A percentile compares a stretch with the other conserved stretches of the same genome.
Evolutionary conservation across 345 rosid species (phyloP).

Genomic region (Schrenkiella parvula): DNA sequence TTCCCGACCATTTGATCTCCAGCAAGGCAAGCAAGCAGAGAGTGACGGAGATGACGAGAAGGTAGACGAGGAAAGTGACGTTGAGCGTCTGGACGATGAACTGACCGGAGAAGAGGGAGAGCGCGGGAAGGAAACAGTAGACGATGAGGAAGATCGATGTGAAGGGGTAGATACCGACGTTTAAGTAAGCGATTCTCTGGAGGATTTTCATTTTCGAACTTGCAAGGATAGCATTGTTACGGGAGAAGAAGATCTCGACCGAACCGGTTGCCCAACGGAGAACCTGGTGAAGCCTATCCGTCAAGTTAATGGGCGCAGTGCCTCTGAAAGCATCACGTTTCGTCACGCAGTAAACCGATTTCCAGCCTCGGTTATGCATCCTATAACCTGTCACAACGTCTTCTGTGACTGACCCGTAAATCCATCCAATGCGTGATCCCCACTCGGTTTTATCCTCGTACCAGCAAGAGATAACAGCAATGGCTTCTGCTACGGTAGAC

Average conservation of each 20-base stretch:
- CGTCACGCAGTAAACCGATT: conserved; percentile 94
- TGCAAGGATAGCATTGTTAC: conserved; percentile 87
- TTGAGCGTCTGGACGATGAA: conserved; percentile 82
- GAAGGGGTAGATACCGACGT: conserved; percentile 95
- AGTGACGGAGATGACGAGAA: conserved; percentile 69
- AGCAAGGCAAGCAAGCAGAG: conserved; percentile 78
- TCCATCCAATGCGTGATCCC: conserved; percentile 98
- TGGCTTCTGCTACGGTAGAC: conserved; percentile 92
- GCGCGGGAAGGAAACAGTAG: conserved; percentile 96
- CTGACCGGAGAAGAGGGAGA: conserved; percentile 94
- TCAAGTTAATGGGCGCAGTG: conserved; percentile 93
- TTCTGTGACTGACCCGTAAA: conserved; percentile 98
- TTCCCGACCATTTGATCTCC: conserved; percentile 97
- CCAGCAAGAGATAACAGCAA: conserved; percentile 98
- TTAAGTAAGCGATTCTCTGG: conserved; percentile 89
- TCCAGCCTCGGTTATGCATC: conserved; percentile 99
- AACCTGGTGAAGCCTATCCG: conserved; percentile 97
- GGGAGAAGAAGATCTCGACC: conserved; percentile 94
- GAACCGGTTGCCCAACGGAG: conserved; percentile 99
- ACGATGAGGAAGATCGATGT: conserved; percentile 92
- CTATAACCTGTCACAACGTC: conserved; percentile 98
- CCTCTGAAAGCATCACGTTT: conserved; percentile 97
- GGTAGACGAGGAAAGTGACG: conserved; percentile 82
- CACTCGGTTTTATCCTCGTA: conserved; percentile 98
- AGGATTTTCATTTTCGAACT: conserved; percentile 83